phyloP scores from a whole-genome alignment of 805 yeast species.

The Babjeviella inositovora region DNA sequence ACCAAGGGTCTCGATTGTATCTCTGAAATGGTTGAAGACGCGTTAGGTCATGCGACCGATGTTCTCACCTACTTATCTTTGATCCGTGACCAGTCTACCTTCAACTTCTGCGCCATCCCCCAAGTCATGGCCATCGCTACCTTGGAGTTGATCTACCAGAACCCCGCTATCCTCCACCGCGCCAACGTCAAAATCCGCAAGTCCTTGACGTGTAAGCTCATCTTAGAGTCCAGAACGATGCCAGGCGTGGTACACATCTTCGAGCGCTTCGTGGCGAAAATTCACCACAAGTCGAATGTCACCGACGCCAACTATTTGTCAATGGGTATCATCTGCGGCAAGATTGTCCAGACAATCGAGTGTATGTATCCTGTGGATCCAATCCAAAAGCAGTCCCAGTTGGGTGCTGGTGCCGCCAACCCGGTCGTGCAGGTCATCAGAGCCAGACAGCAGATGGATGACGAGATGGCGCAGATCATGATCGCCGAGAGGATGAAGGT shows the following conservation, averaged over 20 bases:
- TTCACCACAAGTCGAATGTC: conserved; percentile 68
- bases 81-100: conserved; percentile 67
- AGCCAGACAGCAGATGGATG: conserved; percentile 22
- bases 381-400: conserved; percentile 27
- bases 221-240: conserved; percentile 58
- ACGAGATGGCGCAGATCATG: conserved; percentile 8
- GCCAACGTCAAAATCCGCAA: conserved; percentile 85
- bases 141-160: conserved; percentile 69
- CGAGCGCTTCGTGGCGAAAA: conserved; percentile 52
- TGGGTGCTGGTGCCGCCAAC: conserved; percentile 14
- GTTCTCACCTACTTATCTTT: conserved; percentile 61
- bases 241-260: conserved; percentile 67
- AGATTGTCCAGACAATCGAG: conserved; percentile 80
- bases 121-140: conserved; percentile 99
- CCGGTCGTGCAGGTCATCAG: conserved; percentile 18
- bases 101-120: conserved; percentile 92
- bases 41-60: conserved; percentile 65
- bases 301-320: conserved; percentile 75
- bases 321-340: conserved; percentile 75
- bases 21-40: conserved; percentile 66
- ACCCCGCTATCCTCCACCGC: conserved; percentile 49
- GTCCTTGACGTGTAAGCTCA: conserved; percentile 70
- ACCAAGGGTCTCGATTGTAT: conserved; percentile 57
- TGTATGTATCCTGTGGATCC: conserved; percentile 45
- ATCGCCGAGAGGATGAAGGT: conserved; percentile 8